Base-by-base conservation (phyloP, 371 early-diverging fungal species). In the Mucor saturninus region DNA sequence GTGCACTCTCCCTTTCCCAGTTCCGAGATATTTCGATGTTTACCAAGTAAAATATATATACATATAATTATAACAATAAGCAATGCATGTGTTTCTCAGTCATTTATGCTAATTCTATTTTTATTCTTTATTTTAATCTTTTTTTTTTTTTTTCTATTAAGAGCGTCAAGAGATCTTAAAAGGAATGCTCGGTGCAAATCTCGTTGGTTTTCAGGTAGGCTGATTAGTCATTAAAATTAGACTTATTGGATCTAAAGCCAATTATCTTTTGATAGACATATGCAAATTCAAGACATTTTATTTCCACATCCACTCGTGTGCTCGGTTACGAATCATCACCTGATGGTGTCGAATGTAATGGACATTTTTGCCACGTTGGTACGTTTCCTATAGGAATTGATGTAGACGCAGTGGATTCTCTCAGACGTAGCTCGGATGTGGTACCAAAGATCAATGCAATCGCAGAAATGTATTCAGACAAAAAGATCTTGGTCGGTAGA, bases 371-470 rank as follows among this genome's bases (percentile, higher is more conserved):
- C 14, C 79, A 87, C 54, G 89, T 98, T 14, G 93, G 91, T 3
- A 93, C 95, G 5, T 95, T 97, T 71, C 97, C 99, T 0, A 99
- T 99, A 66, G 99, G 99, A 1, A 96, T 99, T 57, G 98, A 99
- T 75, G 83, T 73, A 5, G 80, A 77, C 37, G 70, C 73, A 43
- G 81, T 86, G 4, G 85, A 86, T 9, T 59, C 49, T 0, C 38
- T 56, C 42, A 63, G 68, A 56, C 79, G 73, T 59, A 67, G 74
- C 6, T 68, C 72, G 31, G 79, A 73, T 1, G 92, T 94, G 1
- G 56, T 74, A 26, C 77, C 84, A 29, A 93, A 91, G 77, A 87
- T 96, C 54, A 80, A 86, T 35, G 81, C 91, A 11, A 85, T 98
- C 26, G 84, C 80, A 37, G 92, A 95, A 56, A 83, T 93, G 64